Evolutionary conservation across 495 filamentous ascomycete genomes (phyloP).

Genomic region (Podospora bellae-mahoneyi): DNA sequence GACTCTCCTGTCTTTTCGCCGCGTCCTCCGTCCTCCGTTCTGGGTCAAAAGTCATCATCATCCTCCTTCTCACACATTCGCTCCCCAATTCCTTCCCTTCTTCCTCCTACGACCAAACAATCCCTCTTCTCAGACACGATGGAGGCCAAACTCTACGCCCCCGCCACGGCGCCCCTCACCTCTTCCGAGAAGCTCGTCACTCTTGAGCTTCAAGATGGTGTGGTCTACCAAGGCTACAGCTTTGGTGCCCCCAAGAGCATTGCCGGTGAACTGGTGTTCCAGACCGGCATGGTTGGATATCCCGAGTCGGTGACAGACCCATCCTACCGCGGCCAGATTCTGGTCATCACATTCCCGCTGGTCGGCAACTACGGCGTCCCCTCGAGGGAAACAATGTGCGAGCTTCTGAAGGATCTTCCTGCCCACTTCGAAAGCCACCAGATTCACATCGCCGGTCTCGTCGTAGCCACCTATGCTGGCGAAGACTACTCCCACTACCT

Average conservation of each 20-base stretch:
- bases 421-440: constrained; percentile 87
- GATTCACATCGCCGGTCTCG: constrained; percentile 88
- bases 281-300: constrained; percentile 99
- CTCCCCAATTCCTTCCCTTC: constrained; percentile 6
- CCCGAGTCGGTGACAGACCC: constrained; percentile 98
- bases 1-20: constrained; percentile 11
- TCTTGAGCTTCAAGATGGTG: constrained; percentile 88
- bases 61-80: not conserved
- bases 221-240: constrained; percentile 85
- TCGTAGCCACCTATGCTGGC: constrained; percentile 85
- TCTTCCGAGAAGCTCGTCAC: constrained; percentile 56
- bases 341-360: constrained; percentile 97
- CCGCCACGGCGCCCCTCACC: constrained; percentile 52
- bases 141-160: constrained; percentile 47
- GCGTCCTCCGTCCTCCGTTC: constrained; percentile 1
- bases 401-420: constrained; percentile 75
- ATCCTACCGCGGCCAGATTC: constrained; percentile 96
- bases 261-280: constrained; percentile 95
- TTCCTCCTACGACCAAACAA: constrained; percentile 1
- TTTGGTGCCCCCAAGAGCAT: constrained; percentile 91
- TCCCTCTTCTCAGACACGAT: constrained; percentile 30
- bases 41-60: not conserved
- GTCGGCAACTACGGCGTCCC: constrained; percentile 99
- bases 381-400: constrained; percentile 73
- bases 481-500: constrained; percentile 94